Evolutionary conservation across 192 early-diverging fungal species (phyloP), one percentile per base, ranked within the genome.

Genomic region (Linderina pennispora): DNA sequence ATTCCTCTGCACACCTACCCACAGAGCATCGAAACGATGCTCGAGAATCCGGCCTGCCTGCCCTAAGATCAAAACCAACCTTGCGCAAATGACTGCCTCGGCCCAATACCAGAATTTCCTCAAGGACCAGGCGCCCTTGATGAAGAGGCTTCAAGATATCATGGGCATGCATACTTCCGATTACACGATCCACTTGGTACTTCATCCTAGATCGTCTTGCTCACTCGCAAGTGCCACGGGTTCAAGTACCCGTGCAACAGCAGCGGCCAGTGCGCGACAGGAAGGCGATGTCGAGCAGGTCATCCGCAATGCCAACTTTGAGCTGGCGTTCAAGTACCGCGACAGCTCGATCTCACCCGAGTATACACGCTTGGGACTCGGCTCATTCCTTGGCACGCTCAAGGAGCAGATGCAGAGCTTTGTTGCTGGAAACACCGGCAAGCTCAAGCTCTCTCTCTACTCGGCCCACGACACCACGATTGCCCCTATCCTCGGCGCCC

Each of bases 391-490:
- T 1, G 62, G 65, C 21, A 58, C 55, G 23, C 50, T 74, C 22
- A 66, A 57, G 16, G 55, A 63, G 31, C 64, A 68, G 19, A 40
- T 62, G 45, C 36, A 58, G 23, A 24, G 24, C 17, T 52, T 36
- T 20, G 50, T 65, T 22, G 52, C 37, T 23, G 57, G 67, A n/a
- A 48, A 65, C 28, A 10, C 48, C 16, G 50, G 40, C 25, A 45
- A 45, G 16, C 42, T 62, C 21, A 62, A 59, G 51, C 53, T 81
- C 26, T 70, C 68, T 8, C 21, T 81, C 5, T 79, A 75, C 45
- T 79, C 77, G 5, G 73, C 55, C 0, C 79, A 77, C 32, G 77
- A 79, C 46, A 41, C 59, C 11, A 70, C 79, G 0, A 19, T 81
- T 19, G 48, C 58, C 34, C 66, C 64, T 9, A 43, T 81, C 15